Evolutionary conservation across 257 asterid genomes (phyloP).

Genomic region (Solanum paucissectum): DNA sequence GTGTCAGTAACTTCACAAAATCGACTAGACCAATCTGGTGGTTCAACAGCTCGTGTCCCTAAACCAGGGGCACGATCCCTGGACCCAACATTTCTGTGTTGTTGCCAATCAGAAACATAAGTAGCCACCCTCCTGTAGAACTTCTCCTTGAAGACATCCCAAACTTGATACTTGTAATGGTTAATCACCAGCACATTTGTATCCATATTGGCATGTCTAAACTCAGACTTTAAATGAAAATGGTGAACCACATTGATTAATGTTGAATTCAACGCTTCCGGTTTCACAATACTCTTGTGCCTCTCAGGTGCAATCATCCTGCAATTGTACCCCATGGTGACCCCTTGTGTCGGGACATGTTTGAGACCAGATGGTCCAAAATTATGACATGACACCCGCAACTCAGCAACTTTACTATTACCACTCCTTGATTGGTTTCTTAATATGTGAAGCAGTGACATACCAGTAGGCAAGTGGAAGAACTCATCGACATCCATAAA

Average conservation of each 20-base stretch:
- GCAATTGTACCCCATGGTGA: conserved; percentile 63
- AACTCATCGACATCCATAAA: conserved; percentile 82
- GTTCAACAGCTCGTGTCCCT: conserved; percentile 67
- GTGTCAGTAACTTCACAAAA: conserved; percentile 65
- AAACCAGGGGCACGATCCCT: conserved; percentile 71
- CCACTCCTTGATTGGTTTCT: neutral
- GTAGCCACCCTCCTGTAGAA: conserved; percentile 65
- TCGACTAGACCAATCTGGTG: conserved; percentile 46
- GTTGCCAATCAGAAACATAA: conserved; percentile 78
- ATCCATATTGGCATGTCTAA: conserved; percentile 17
- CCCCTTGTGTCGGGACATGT: conserved; percentile 36
- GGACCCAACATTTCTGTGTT: conserved; percentile 43
- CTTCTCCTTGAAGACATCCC: conserved; percentile 81
- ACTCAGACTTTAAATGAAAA: conserved; percentile 41
- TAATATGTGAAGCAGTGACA: conserved; percentile 18
- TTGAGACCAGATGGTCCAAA: conserved; percentile 69
- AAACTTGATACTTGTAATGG: conserved; percentile 79
- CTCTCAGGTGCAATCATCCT: conserved; percentile 49
- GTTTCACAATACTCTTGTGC: conserved; percentile 72
- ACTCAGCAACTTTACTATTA: conserved; percentile 26
- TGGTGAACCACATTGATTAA: conserved; percentile 68
- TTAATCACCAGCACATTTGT: conserved; percentile 38
- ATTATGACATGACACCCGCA: conserved; percentile 38
- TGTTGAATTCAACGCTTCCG: conserved; percentile 39
- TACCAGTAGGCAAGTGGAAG: conserved; percentile 27